These are phyloP conservation scores for Neurospora sp. DNA, from an alignment of 495 filamentous ascomycete species.

Conservation along the genomic window DNA sequence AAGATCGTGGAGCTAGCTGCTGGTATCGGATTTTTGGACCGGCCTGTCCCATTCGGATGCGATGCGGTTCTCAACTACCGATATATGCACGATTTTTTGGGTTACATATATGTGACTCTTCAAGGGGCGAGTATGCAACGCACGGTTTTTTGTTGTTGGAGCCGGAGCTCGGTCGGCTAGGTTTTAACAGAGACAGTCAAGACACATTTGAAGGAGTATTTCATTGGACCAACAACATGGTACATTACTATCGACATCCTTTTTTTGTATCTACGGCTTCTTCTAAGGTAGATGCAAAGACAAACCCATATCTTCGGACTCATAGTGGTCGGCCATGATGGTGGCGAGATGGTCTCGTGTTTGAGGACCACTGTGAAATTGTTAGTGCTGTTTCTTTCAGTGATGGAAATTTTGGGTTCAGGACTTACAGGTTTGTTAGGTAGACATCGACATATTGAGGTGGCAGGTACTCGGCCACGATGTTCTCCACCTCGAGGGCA, in stretches of 20 bases:
- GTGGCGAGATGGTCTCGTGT: constrained; percentile 71
- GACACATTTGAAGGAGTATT: neutral
- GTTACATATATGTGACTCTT: neutral
- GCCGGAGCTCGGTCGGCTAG: neutral
- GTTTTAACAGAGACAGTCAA: neutral
- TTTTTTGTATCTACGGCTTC: neutral
- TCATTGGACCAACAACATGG: neutral
- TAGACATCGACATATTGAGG: constrained; percentile 78
- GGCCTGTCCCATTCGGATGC: neutral
- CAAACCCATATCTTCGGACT: constrained; percentile 66
- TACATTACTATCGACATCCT: neutral
- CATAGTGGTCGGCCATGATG: constrained; percentile 79
- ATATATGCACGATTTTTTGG: neutral
- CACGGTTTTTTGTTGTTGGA: neutral
- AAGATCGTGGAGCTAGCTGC: neutral
- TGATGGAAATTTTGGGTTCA: neutral
- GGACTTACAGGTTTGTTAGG: constrained; percentile 80
- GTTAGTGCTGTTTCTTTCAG: constrained; percentile 12
- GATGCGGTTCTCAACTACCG: neutral
- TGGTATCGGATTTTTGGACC: neutral
- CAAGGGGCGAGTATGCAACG: neutral
- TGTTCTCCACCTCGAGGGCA: constrained; percentile 68
- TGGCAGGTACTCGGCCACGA: constrained; percentile 72
- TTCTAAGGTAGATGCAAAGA: constrained; percentile 19
- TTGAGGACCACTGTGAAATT: constrained; percentile 55